These are phyloP conservation scores for Phytophthora litchii DNA, from an alignment of 352 stramenopile genomes.

Conservation along the genomic window DNA sequence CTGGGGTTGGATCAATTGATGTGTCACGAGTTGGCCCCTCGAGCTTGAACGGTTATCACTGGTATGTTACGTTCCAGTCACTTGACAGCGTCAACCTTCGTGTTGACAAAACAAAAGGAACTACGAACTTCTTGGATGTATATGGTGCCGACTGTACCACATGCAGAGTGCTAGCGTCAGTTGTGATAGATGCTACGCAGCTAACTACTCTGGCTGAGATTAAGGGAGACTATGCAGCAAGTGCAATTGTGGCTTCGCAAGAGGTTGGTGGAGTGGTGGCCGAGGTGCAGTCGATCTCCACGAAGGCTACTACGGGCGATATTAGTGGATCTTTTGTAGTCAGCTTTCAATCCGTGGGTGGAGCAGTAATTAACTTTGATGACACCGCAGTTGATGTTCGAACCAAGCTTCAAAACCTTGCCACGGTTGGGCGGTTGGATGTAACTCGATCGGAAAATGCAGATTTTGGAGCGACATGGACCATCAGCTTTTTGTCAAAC, in stretches of 20 bases:
- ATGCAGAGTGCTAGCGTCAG: slow-evolving; percentile 47
- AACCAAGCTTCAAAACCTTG: slow-evolving; percentile 72
- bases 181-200: slow-evolving; percentile 47
- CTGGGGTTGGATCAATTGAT: slow-evolving; percentile 61
- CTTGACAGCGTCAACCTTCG: slow-evolving; percentile 56
- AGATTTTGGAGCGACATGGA: slow-evolving; percentile 65
- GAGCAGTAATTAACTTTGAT: slow-evolving; percentile 67
- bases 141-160: slow-evolving; percentile 48
- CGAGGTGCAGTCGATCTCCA: slow-evolving; percentile 72
- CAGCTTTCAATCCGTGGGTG: slow-evolving; percentile 67
- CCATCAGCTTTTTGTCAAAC: slow-evolving; percentile 74
- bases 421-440: slow-evolving; percentile 67
- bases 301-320: slow-evolving; percentile 39
- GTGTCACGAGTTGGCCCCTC: slow-evolving; percentile 67
- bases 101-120: slow-evolving; percentile 57
- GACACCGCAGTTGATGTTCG: slow-evolving; percentile 75
- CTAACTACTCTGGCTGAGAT: slow-evolving; percentile 36
- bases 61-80: slow-evolving; percentile 75
- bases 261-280: slow-evolving; percentile 64
- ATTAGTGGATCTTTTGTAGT: slow-evolving; percentile 64
- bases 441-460: slow-evolving; percentile 53
- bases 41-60: slow-evolving; percentile 58
- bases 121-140: slow-evolving; percentile 38
- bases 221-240: slow-evolving; percentile 46
- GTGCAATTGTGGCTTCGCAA: slow-evolving; percentile 50